These are phyloP conservation scores for Penicillium riverlandense DNA, from an alignment of 495 filamentous ascomycete species.

Conservation along the genomic window DNA sequence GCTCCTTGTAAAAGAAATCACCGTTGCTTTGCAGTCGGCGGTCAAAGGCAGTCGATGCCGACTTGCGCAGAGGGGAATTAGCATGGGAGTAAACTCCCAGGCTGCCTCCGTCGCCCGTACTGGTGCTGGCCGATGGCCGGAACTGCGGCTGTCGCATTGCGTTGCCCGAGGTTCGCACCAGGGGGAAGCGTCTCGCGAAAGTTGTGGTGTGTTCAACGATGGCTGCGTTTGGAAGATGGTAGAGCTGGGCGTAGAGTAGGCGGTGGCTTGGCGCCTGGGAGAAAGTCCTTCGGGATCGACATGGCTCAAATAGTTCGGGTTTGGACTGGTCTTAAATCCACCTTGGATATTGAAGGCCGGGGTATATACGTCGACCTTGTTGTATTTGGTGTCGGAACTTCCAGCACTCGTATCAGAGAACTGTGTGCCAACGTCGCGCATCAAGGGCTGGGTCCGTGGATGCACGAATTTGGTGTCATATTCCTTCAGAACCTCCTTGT, in stretches of 20 bases:
- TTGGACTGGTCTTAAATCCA: constrained; percentile 79
- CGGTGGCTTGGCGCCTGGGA: constrained; percentile 19
- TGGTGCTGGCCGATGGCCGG: constrained; percentile 24
- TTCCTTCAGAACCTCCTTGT: constrained; percentile 87
- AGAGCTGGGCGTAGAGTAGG: constrained; percentile 19
- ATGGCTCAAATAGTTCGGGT: constrained; percentile 77
- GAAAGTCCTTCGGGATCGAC: constrained; percentile 60
- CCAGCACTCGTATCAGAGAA: constrained; percentile 37
- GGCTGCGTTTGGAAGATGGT: constrained; percentile 18
- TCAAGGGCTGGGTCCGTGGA: constrained; percentile 71
- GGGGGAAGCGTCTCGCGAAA: constrained; percentile 44
- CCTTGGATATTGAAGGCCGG: constrained; percentile 72
- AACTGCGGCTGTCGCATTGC: constrained; percentile 55
- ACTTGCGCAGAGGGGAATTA: constrained; percentile 74
- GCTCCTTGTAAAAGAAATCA: constrained; percentile 34
- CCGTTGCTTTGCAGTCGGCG: constrained; percentile 28
- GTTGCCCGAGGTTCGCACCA: constrained; percentile 33
- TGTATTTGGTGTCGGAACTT: constrained; percentile 37
- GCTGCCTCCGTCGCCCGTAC: constrained; percentile 64
- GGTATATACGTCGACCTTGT: constrained; percentile 62
- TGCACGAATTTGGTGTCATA: constrained; percentile 95
- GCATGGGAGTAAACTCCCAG: constrained; percentile 73
- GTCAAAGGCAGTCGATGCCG: constrained; percentile 37
- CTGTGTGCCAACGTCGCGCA: constrained; percentile 80
- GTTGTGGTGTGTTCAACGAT: constrained; percentile 35